phyloP scores from a whole-genome alignment of 2,329 filamentous ascomycete species.

The Tolypocladium sp. region DNA sequence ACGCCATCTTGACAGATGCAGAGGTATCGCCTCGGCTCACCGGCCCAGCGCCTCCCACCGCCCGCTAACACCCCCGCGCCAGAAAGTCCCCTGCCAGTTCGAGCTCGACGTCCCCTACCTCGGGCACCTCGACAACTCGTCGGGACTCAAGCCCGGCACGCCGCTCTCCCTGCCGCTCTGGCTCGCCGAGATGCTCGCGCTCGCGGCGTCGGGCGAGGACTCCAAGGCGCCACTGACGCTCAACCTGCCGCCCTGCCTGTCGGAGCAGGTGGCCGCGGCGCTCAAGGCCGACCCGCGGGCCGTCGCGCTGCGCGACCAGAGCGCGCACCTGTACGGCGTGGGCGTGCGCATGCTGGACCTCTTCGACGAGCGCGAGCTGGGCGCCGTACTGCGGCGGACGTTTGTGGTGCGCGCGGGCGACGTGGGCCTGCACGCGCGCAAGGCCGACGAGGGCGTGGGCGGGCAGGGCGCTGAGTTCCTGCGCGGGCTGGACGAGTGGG shows the following conservation, averaged over 20 bases:
- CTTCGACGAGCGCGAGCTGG: conserved; percentile 73
- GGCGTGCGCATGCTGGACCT: conserved; percentile 80
- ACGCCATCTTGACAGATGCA: conserved; percentile 76
- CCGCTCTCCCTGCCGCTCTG: conserved; percentile 80
- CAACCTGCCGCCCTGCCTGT: conserved; percentile 70
- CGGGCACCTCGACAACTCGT: conserved; percentile 82
- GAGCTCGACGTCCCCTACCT: conserved; percentile 81
- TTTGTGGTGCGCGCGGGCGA: conserved; percentile 76
- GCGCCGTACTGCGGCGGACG: conserved; percentile 64
- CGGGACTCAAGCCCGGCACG: conserved; percentile 71
- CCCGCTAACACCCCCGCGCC: not conserved
- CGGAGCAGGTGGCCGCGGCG: conserved; percentile 74
- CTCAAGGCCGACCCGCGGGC: conserved; percentile 82
- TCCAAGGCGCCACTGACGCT: conserved; percentile 61
- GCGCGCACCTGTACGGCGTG: conserved; percentile 80
- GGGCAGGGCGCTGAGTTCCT: conserved; percentile 69
- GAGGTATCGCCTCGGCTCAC: conserved; percentile 45
- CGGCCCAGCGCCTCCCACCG: not conserved
- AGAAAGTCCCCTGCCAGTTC: conserved; percentile 96
- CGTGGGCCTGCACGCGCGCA: conserved; percentile 82
- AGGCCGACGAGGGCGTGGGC: conserved; percentile 57
- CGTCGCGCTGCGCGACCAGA: conserved; percentile 74
- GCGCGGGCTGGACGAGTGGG: conserved; percentile 80
- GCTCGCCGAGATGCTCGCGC: conserved; percentile 88
- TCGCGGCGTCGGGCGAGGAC: conserved; percentile 44